Evolutionary conservation across 768 basidiomycete species (phyloP).

Genomic region (Collybia mongolica): DNA sequence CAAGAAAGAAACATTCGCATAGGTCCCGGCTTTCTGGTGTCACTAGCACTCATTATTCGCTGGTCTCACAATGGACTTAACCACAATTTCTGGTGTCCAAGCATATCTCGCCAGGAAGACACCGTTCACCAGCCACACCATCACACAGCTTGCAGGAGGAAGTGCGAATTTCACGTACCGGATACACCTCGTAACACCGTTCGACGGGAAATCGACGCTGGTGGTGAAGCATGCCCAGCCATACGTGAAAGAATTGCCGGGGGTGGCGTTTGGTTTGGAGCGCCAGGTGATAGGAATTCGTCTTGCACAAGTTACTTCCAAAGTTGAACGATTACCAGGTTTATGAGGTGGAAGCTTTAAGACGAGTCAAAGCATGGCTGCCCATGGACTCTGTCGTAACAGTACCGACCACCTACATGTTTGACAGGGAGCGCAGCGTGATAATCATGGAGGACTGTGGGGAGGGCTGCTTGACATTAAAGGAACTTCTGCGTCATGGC

Average conservation of each 20-base stretch:
- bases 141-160: constrained; percentile 50
- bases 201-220: constrained; percentile 42
- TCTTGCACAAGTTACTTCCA: not conserved
- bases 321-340: constrained; percentile 18
- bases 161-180: constrained; percentile 56
- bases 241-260: constrained; percentile 17
- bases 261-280: constrained; percentile 33
- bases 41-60: too few species aligned
- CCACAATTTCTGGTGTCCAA: constrained; percentile 30
- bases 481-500: constrained; percentile 35
- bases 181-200: constrained; percentile 37
- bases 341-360: constrained; percentile 49
- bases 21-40: too few species aligned
- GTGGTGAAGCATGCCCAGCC: constrained; percentile 55
- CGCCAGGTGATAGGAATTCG: constrained; percentile 45
- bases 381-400: constrained; percentile 37
- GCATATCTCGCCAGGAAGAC: constrained; percentile 42
- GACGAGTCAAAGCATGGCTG: constrained; percentile 36
- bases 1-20: too few species aligned
- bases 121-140: constrained; percentile 40
- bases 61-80: constrained; percentile 20
- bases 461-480: constrained; percentile 33
- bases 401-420: constrained; percentile 47
- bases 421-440: constrained; percentile 47
- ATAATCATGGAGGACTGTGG: constrained; percentile 69